These are phyloP conservation scores for Alternaria rosae DNA, from an alignment of 2,329 filamentous ascomycete genomes.

Conservation along the genomic window DNA sequence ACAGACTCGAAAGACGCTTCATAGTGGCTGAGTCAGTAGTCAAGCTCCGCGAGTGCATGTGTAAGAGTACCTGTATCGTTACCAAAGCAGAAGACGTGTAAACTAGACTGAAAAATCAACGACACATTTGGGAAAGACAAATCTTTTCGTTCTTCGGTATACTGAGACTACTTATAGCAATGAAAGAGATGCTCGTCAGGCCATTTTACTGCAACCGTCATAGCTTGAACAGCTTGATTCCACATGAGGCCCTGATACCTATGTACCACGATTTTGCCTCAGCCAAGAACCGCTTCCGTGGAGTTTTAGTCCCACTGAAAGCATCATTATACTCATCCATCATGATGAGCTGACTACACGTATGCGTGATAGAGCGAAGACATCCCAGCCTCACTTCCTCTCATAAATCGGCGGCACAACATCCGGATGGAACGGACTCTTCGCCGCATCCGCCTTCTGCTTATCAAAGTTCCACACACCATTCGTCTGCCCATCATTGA, in stretches of 20 bases:
- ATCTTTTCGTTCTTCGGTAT: not conserved
- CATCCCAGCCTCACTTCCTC: constrained; percentile 24
- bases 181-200: not conserved
- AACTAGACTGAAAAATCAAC: too few species aligned
- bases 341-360: too few species aligned
- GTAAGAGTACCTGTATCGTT: not conserved
- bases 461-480: constrained; percentile 75
- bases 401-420: constrained; percentile 39
- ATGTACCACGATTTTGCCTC: not conserved
- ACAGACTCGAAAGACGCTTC: constrained; percentile 77
- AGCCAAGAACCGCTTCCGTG: not conserved
- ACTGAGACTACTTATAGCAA: not conserved
- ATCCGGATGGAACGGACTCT: constrained; percentile 38
- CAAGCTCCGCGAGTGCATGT: not conserved
- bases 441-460: constrained; percentile 53
- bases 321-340: too few species aligned
- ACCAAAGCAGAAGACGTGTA: not conserved
- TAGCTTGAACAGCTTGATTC: not conserved
- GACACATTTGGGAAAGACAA: not conserved
- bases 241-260: not conserved
- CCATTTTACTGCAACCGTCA: not conserved
- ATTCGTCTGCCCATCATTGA: constrained; percentile 71
- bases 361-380: too few species aligned
- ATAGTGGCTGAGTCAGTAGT: constrained; percentile 3
- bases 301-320: too few species aligned